A percentile compares a stretch with the other conserved stretches of the same genome.
These are phyloP conservation scores for Venturia asperata DNA, from an alignment of 2,329 filamentous ascomycete species.

Conservation along the genomic window DNA sequence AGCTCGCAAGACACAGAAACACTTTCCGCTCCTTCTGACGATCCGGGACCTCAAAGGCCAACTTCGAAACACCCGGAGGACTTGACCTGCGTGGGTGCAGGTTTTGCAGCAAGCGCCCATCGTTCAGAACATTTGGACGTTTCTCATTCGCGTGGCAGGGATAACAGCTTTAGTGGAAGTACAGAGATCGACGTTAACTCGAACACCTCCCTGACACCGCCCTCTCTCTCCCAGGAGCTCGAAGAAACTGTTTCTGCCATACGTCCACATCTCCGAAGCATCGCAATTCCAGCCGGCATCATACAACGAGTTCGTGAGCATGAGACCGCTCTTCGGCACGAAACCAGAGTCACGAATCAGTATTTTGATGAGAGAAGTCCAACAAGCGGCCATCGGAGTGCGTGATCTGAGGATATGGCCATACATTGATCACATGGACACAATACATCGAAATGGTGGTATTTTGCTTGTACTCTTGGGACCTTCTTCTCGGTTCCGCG, in stretches of 20 bases:
- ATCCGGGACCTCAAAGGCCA: background rate
- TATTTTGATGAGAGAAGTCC: background rate
- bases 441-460: too few species aligned
- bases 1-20: background rate
- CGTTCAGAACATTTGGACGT: background rate
- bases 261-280: background rate
- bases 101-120: background rate
- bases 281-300: background rate
- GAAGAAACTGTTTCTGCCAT: background rate
- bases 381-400: background rate
- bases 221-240: background rate
- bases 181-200: background rate
- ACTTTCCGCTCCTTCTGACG: background rate
- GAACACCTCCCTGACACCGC: background rate
- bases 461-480: too few species aligned
- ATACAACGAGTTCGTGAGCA: background rate
- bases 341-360: background rate
- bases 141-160: background rate
- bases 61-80: background rate
- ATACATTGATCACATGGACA: background rate
- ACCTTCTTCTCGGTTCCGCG: too few species aligned
- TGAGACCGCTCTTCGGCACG: background rate
- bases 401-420: background rate
- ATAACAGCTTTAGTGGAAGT: background rate
- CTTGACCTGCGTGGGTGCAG: background rate